These are phyloP conservation scores for Acorus calamus DNA, from an alignment of 106 monocot species.

Conservation along the genomic window DNA sequence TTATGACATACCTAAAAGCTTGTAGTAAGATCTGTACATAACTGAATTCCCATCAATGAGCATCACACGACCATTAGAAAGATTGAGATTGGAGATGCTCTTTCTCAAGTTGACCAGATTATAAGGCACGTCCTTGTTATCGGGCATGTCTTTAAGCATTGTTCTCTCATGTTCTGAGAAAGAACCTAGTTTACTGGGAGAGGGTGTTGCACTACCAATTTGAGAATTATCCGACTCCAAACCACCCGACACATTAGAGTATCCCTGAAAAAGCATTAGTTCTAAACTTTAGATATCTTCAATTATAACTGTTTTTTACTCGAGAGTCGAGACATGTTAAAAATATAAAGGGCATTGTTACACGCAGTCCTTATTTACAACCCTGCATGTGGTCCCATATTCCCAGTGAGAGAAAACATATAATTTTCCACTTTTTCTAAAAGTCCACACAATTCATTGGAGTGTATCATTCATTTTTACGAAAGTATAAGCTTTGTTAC, in stretches of 20 bases:
- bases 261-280: slow-evolving; percentile 13
- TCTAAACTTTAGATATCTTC: too few species aligned
- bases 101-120: slow-evolving; percentile 12
- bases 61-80: slow-evolving; percentile 47
- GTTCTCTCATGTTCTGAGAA: slow-evolving; percentile 7
- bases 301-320: too few species aligned
- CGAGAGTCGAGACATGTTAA: too few species aligned
- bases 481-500: too few species aligned
- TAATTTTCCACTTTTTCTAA: too few species aligned
- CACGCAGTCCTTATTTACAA: too few species aligned
- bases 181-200: not conserved
- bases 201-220: not conserved
- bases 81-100: slow-evolving; percentile 4
- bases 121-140: not conserved
- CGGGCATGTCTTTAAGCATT: not conserved
- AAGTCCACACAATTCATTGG: too few species aligned
- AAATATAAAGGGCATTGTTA: too few species aligned
- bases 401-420: too few species aligned
- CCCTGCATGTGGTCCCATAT: too few species aligned
- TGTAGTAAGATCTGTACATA: slow-evolving; percentile 77
- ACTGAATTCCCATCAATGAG: slow-evolving; percentile 62
- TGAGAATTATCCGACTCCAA: slow-evolving; percentile 1
- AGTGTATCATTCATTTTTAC: too few species aligned
- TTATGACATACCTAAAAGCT: slow-evolving; percentile 44
- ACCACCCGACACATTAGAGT: slow-evolving; percentile 10